Evolutionary conservation across 2,329 filamentous ascomycete genomes (phyloP), one percentile per base, ranked within the genome.

Genomic region (Stylonectria norvegica): DNA sequence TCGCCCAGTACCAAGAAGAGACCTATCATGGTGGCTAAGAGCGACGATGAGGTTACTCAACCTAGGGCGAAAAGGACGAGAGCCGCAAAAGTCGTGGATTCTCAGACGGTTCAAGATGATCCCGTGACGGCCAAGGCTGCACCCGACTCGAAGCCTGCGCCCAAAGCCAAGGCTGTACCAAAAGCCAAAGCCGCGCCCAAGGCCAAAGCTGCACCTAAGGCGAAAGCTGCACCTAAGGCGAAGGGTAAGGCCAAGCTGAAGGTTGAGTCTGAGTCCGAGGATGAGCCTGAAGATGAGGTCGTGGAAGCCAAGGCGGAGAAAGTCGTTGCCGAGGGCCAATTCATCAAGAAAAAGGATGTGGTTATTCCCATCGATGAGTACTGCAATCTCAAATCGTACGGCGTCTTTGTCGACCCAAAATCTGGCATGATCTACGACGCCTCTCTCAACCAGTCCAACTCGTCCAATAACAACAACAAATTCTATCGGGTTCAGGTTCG

Each of bases 381-480:
- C 12, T 70, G 66, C 35, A 53, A 60, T 2, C 53, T 69, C 2
- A 6, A 42, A 9, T 58, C 52, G 11, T 70, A 67, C 28, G 57
- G 65, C 14, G 86, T 94, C 20, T 81, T 85, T 56, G 76, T 91
- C 40, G 83, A 83, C 45, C 64, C 75, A 1, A 63, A 75, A 27
- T 49, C 54, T 15, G 79, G 80, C 15, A 65, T 84, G 40, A 87
- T 91, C 34, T 91, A 79, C 60, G 88, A 94, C 58, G 87, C 85
- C 1, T 81, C 85, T 0, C 69, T 94, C 32, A 93, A 90, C 52
- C 85, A 90, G 59, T 85, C 87, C 9, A 86, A 89, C 50, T 70
- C 85, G 0, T 66, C 70, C 0, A 64, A 73, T 33, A 93, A 91
- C 58, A 85, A 86, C 63, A 91, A 93, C 63, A 93, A 93, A 52